Base-by-base conservation (phyloP, 495 filamentous ascomycete genomes). In the Cercophora samala region DNA sequence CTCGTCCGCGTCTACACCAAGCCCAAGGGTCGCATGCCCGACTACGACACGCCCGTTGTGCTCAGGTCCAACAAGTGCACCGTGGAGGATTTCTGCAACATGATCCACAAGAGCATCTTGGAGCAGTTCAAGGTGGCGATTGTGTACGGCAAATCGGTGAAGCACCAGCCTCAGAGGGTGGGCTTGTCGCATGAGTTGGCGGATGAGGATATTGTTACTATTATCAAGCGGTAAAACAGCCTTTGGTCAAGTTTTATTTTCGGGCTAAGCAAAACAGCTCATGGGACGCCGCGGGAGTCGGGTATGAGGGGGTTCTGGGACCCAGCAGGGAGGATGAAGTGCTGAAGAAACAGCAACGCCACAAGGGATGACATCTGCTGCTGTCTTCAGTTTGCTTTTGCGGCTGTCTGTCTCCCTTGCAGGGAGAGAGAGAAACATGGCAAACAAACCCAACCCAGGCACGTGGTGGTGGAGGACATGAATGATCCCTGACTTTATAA, bases 161-260 rank as follows among this genome's bases (percentile, higher is more conserved):
- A 97, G 85, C 95, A 99, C 82, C 95, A 99, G 80, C 95, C 95
- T 68, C 96, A 98, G 81, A 87, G 93, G 67, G 95, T 99, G 66
- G 95, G 95, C 64, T 85, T 99, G 66, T 79, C 87, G 22, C 95
- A 99, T 78, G 91, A 97, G 83, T 83, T 99, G 72, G 91, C 86
- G 59, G 95, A 99, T 78, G 95, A 98, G 80, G 95, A 99, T 80
- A 97, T 99, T 77, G 91, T 97, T 72, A 96, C 93, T 22, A 97
- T 97, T 80, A 82, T 97, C 77, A 97, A 97, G 82, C 89, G 91
- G 81, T 97, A 88, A 91, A 65, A 55, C n/a, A 15, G 37, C 37
- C 37, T 8, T 29, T 46, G 5, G 15, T n/a, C 13, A 46, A 17
- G 26, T 13, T 46, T 1, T 11, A 13, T 29, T 29, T 25, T 63